Base-by-base conservation (phyloP, 495 filamentous ascomycete species). In the Podospora australis region DNA sequence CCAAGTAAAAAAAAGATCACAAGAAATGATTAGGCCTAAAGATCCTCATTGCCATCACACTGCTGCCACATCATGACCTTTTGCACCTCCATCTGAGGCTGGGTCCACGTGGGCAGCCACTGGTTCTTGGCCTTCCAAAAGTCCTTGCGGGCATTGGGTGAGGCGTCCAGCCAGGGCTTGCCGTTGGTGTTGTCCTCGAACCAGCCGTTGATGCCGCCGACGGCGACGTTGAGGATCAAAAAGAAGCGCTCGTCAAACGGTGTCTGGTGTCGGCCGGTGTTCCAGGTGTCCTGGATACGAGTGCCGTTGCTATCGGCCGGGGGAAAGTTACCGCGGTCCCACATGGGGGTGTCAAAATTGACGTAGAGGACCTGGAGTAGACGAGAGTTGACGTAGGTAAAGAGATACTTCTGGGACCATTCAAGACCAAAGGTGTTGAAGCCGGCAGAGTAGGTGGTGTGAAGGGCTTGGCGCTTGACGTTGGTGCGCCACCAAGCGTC, bases 391-490 rank as follows among this genome's bases (percentile, higher is more conserved):
- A 94, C 75, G 64, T 88, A 94, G 26, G 87, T 88, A 65, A 89
- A 91, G 35, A 94, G 70, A 65, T 94, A 92, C 59, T 90, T 90
- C 44, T 90, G 79, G 47, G 79, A 85, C 88, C 88, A 94, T 63
- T 94, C 88, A 9, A 94, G 55, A 11, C 88, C 88, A 53, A 80
- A 94, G 0, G 78, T 87, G 64, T 94, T 83, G 69, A 70, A 85
- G 39, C 64, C 73, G 3, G 65, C 58, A n/a, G 79, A 60, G 63
- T 82, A 90, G 1, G 86, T 88, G 1, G 81, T 88, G 65, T 89
- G 87, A 29, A 87, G 73, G n/a, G 86, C 80, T 26, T 73, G 68
- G 20, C 79, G 79, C 72, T 90, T 87, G 53, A 80, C 79, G 57
- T 86, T 88, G 44, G 84, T 88, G 41, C 78, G 76, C 83, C 82